These are phyloP conservation scores for Colletotrichum sp. DNA, from an alignment of 2,329 filamentous ascomycete genomes.

Conservation along the genomic window DNA sequence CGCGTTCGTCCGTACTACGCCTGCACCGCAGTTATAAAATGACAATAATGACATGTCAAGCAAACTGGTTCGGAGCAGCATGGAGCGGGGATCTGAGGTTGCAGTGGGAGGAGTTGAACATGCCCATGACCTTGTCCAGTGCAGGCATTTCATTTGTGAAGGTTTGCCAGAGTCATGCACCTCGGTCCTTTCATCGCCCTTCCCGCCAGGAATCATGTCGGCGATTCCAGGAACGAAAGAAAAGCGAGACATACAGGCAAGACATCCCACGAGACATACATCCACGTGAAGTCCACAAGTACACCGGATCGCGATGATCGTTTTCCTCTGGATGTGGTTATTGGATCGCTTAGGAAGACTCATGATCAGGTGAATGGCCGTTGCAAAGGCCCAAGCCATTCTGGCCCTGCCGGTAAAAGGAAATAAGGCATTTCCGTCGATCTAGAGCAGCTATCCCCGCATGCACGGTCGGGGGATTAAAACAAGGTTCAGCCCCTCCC, in stretches of 20 bases:
- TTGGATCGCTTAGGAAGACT: neutral
- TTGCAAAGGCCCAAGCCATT: neutral
- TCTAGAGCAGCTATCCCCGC: slow-evolving; percentile 3
- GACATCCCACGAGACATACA: neutral
- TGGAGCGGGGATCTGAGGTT: slow-evolving; percentile 1
- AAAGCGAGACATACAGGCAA: neutral
- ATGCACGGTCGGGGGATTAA: slow-evolving; percentile 13
- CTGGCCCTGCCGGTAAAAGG: neutral
- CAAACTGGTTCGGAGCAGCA: neutral
- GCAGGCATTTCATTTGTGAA: neutral
- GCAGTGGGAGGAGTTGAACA: neutral
- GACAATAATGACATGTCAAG: neutral
- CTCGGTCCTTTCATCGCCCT: neutral
- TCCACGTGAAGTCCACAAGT: neutral
- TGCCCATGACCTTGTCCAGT: neutral
- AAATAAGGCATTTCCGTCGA: neutral
- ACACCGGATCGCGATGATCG: neutral
- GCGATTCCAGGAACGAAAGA: neutral
- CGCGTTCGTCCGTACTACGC: neutral
- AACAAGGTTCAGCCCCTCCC: slow-evolving; percentile 23
- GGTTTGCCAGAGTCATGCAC: neutral
- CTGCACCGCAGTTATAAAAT: neutral
- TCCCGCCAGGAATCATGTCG: neutral
- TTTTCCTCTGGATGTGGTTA: neutral
- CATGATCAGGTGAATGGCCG: neutral